A percentile compares a stretch with the other conserved stretches of the same genome.
Conservation (phyloP, 495 filamentous ascomycete genomes). For the Terfezia boudieri region DNA sequence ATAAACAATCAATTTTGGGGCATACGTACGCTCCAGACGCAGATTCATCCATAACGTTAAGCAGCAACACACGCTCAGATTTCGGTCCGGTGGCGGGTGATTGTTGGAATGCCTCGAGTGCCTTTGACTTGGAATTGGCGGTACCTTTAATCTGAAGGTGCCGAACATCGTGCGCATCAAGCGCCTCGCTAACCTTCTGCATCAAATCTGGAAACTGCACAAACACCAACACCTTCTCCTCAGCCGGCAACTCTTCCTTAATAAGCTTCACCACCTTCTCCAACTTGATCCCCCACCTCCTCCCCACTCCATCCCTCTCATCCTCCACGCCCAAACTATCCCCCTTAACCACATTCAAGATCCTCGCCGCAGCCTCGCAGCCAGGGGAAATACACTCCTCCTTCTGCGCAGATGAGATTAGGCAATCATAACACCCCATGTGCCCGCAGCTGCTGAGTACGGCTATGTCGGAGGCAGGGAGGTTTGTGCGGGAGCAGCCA, state of each 20-base stretch:
- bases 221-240: conserved; percentile 31
- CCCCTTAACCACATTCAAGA: conserved; percentile 21
- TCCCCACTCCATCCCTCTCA: conserved; percentile 10
- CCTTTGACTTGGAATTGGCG: conserved; percentile 11
- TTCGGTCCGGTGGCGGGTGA: conserved; percentile 2
- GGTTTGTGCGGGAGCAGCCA: conserved; percentile 13
- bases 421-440: conserved; percentile 25
- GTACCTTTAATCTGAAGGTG: conserved; percentile 11
- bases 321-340: conserved; percentile 20
- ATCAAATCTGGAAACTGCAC: conserved; percentile 29
- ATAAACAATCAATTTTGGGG: neutral
- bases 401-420: conserved; percentile 11
- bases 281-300: conserved; percentile 26
- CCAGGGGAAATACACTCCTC: conserved; percentile 13
- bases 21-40: conserved; percentile 46
- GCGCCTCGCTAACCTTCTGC: conserved; percentile 13
- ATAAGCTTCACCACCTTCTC: conserved; percentile 27
- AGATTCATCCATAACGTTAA: conserved; percentile 39
- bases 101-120: conserved; percentile 27
- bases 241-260: conserved; percentile 18
- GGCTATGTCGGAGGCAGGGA: conserved; percentile 15
- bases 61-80: conserved; percentile 32
- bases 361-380: conserved; percentile 13
- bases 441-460: conserved; percentile 33
- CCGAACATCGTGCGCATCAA: conserved; percentile 10